Percentiles rank a stretch among this genome's conserved stretches.
Evolutionary conservation across 2,329 filamentous ascomycete species (phyloP).

Genomic region (Scortechinia acanthostroma): DNA sequence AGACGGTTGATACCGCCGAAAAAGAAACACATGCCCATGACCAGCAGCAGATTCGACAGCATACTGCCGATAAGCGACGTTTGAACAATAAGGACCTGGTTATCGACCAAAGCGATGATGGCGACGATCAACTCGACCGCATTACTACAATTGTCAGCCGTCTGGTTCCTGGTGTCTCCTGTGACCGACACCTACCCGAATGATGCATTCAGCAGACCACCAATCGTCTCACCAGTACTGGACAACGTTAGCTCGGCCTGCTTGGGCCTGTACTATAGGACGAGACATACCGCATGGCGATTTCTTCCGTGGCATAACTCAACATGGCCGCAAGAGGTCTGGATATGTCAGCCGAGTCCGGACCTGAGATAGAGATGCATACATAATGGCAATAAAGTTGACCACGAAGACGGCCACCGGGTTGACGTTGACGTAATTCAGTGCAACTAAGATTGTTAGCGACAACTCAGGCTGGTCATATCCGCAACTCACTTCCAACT

Average conservation of each 20-base stretch:
- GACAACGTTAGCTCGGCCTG: background rate
- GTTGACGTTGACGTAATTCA: conserved; percentile 56
- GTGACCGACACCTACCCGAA: conserved; percentile 66
- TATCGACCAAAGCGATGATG: conserved; percentile 70
- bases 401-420: conserved; percentile 70
- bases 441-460: conserved; percentile 33
- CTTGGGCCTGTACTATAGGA: background rate
- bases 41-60: conserved; percentile 80
- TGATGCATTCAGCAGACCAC: conserved; percentile 81
- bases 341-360: conserved; percentile 2
- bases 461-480: background rate
- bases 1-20: conserved; percentile 71
- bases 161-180: conserved; percentile 11
- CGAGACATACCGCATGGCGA: conserved; percentile 55
- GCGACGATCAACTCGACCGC: conserved; percentile 85
- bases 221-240: conserved; percentile 71
- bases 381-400: conserved; percentile 87
- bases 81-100: conserved; percentile 78
- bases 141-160: conserved; percentile 43
- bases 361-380: no score
- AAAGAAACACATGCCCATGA: conserved; percentile 90
- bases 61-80: conserved; percentile 89
- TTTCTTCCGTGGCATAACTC: conserved; percentile 83
- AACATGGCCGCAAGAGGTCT: conserved; percentile 76
- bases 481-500: conserved; percentile 47